Evolutionary conservation across 139 green algal species (phyloP), one percentile per base, ranked within the genome.

Genomic region (Yamagishiella unicocca): DNA sequence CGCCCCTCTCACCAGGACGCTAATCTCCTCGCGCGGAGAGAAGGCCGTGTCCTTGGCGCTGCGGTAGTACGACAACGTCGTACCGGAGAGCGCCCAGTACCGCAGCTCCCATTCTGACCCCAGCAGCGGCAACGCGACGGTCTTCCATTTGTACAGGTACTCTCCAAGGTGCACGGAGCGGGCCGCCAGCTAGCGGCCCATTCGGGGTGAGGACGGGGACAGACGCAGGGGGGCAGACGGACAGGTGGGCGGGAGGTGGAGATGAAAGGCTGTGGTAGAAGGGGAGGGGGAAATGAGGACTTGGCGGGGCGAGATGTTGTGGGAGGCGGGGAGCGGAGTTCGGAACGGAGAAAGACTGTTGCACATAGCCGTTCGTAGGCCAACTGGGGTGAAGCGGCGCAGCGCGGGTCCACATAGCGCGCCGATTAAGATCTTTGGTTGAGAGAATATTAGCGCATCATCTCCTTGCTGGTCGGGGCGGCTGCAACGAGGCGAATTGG

Each of bases 21-120:
- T 89, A 76, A 89, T 66, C 64, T 89, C 85, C 37, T 89, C 85
- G 4, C 85, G 85, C 27, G 85, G 74, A 27, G 64, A 75, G 76
- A 89, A 89, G 8, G 29, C 75, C 76, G 81, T 64, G 61, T 89
- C 85, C 46, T 75, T 74, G 50, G 62, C 64, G 42, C 54, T 82
- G 46, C 74, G 72, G 66, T 86, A 89, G 75, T 85, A 85, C 35
- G 75, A 64, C 43, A 89, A 40, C 35, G 12, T 54, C 14, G 76
- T 86, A 38, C 85, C 85, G 24, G 46, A 53, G 12, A 89, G 76
- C 35, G 76, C 45, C 43, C 64, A 72, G 62, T 89, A 89, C 29
- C 85, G 85, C 64, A 85, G 76, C 85, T 89, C 85, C 85, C 85
- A 89, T 68, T 89, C 85, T 2, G 85, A 72, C 35, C 85, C 85